These are phyloP conservation scores for Tricholoma sp. DNA, from an alignment of 768 basidiomycete genomes.

Conservation along the genomic window DNA sequence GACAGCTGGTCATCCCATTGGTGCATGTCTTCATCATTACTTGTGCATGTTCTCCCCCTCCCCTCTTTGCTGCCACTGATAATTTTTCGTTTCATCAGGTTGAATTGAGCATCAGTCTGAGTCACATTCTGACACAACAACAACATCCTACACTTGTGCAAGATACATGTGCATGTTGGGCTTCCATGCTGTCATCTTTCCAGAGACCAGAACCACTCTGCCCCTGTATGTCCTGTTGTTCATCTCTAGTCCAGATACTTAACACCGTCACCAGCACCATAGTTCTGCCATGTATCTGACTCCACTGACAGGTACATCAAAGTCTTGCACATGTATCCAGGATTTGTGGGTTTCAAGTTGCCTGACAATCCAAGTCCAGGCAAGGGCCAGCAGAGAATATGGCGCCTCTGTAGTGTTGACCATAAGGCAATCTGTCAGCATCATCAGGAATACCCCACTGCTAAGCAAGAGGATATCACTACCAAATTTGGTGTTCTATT, in stretches of 20 bases:
- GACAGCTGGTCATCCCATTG: constrained; percentile 83
- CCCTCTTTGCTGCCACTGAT: background rate
- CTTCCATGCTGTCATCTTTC: constrained; percentile 15
- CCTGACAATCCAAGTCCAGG: constrained; percentile 4
- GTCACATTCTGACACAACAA: constrained; percentile 40
- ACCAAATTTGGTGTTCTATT: constrained; percentile 68
- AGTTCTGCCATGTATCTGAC: constrained; percentile 29
- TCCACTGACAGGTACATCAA: constrained; percentile 27
- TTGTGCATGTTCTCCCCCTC: constrained; percentile 44
- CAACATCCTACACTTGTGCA: constrained; percentile 30
- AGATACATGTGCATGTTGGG: constrained; percentile 16
- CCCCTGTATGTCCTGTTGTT: constrained; percentile 14
- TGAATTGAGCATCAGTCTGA: constrained; percentile 48
- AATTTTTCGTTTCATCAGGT: constrained; percentile 31
- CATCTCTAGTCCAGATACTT: constrained; percentile 6
- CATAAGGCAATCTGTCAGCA: constrained; percentile 72
- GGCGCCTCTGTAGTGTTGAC: constrained; percentile 69
- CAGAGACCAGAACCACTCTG: constrained; percentile 11
- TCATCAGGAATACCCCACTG: constrained; percentile 56
- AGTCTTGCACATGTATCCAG: constrained; percentile 11
- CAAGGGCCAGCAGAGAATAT: constrained; percentile 50
- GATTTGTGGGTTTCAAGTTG: constrained; percentile 1
- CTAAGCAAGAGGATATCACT: constrained; percentile 84
- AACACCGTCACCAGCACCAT: constrained; percentile 15
- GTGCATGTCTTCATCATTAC: constrained; percentile 94